Evolutionary conservation across 2,329 filamentous ascomycete genomes (phyloP), one percentile per base, ranked within the genome.

Genomic region (Pezicula neosporulosa): DNA sequence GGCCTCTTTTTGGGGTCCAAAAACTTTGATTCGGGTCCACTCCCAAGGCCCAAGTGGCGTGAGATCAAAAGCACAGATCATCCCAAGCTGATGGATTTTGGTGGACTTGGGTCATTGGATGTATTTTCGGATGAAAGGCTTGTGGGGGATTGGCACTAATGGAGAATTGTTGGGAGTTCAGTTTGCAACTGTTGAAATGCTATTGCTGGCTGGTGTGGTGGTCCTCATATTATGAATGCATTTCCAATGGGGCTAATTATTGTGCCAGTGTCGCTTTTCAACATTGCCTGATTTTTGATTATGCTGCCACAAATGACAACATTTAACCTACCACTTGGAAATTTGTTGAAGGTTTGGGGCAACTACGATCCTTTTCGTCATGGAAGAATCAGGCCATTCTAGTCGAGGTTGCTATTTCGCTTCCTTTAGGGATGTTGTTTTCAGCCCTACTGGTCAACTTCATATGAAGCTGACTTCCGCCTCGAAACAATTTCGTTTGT

Each of bases 301-400:
- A 44, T 44, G 42, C 42, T 27, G 21, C 42, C 42, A 44, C 42
- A 44, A 44, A 44, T 44, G 42, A 44, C 42, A 44, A 28, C 42
- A 44, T 13, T 10, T 42, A 28, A 44, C 19, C n/a, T 28, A 28
- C 42, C 19, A 28, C 18, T 16, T 30, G 28, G 9, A 30, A 12
- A 4, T 30, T 19, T n/a, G 15, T 39, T 39, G 37, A 39, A 13
- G 37, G 9, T 16, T 39, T 2, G 15, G 37, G 37, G 18, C 37
- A 30, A 30, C 10, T 5, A 30, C 28, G 28, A 30, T 7, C 21
- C 21, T 21, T 37, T 16, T 16, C n/a, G 3, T 37, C 12, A 37
- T 13, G 35, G 41, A 24, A 27, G 24, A 43, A 43, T 12, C 38
- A 21, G 16, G 16, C 24, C 12, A 21, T 18, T 43, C n/a, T 16